Base-by-base conservation (phyloP, 1,284 basidiomycete genomes). In the Dichomitus squalens region DNA sequence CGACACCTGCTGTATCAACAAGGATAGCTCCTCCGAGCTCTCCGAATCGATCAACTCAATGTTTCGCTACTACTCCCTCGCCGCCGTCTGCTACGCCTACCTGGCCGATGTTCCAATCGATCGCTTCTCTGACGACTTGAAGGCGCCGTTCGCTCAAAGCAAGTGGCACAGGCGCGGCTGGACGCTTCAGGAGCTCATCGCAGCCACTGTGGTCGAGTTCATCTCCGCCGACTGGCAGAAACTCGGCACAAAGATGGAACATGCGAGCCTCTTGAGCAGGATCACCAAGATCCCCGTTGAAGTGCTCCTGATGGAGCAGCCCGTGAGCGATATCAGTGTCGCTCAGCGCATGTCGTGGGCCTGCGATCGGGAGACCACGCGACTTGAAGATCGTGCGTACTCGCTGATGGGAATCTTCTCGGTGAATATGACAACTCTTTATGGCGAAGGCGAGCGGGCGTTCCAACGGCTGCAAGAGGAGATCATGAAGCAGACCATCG, bases 1-100 rank as follows among this genome's bases (percentile, higher is more conserved):
- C 54, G 54, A 60, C 50, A 57, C 59, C 6, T 61, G 59, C 53
- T 61, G 59, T 53, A 61, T 61, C 53, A 47, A 61, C 56, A 61
- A 61, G 49, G 38, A 50, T 47, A 59, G 58, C 58, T 55, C 54
- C 38, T 52, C 58, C 11, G 58, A 60, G 43, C 58, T 60, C 7
- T 53, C 54, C 12, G 58, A 60, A 49, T 54, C 58, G 7, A 56
- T 60, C 52, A 60, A 57, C 53, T 61, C 59, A 16, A 61, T 61
- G 59, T 61, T 52, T 40, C 48, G 29, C 8, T 61, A 53, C 52
- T 61, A 57, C 40, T 41, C 49, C 16, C 44, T 39, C 40, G 48
- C 59, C 20, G 43, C 52, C n/a, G 55, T 60, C 29, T 60, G 55
- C 46, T 60, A 60, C 49, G 59, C 48, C 8, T 60, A 49, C 36